Conservation (phyloP, 2,329 filamentous ascomycete genomes). For the Venturia effusa region DNA sequence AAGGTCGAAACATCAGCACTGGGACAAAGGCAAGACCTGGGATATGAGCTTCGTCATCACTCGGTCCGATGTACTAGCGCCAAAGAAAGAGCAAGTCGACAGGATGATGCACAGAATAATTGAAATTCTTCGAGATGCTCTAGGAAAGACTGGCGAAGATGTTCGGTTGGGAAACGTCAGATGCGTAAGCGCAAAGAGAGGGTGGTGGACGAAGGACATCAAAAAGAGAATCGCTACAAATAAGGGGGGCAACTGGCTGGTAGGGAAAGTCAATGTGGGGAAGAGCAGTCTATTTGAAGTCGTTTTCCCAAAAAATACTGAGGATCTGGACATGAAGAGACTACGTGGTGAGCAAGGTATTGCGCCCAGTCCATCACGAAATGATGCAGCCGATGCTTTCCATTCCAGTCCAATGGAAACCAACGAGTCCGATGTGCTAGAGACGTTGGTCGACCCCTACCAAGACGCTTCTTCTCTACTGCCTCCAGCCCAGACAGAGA, state of each 20-base stretch:
- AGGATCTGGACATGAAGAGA: conserved; percentile 6
- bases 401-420: neutral
- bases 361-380: neutral
- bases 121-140: conserved; percentile 62
- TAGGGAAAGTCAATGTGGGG: conserved; percentile 96
- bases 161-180: conserved; percentile 80
- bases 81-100: conserved; percentile 75
- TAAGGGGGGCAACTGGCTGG: conserved; percentile 85
- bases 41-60: conserved; percentile 81
- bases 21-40: conserved; percentile 57
- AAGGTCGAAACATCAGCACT: conserved; percentile 57
- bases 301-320: conserved; percentile 64
- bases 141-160: conserved; percentile 56
- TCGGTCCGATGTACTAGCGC: conserved; percentile 73
- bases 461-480: conserved; percentile 44
- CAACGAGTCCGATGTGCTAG: neutral
- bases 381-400: neutral
- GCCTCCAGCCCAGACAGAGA: conserved; percentile 63
- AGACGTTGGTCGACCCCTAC: conserved; percentile 2
- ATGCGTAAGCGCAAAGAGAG: conserved; percentile 74
- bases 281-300: conserved; percentile 87
- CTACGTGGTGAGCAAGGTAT: neutral
- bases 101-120: conserved; percentile 74
- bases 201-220: conserved; percentile 83
- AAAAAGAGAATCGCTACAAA: conserved; percentile 77